These are phyloP conservation scores for Pilobolus umbonatus DNA, from an alignment of 192 early-diverging fungal species.

Conservation along the genomic window DNA sequence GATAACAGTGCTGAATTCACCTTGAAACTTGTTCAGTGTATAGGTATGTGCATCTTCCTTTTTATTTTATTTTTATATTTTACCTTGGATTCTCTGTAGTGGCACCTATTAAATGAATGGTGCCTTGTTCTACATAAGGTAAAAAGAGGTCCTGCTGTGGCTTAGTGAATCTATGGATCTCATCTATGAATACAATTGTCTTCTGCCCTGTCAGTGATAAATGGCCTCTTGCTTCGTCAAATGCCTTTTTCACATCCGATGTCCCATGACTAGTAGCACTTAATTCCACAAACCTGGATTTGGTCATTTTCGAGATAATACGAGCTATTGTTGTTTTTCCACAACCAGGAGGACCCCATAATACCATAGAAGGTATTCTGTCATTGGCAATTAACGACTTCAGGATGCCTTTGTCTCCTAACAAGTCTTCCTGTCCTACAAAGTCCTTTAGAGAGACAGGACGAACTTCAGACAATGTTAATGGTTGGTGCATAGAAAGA, in stretches of 20 bases:
- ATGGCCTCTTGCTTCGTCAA: slow-evolving; percentile 64
- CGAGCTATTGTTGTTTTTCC: slow-evolving; percentile 35
- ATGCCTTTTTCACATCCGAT: slow-evolving; percentile 60
- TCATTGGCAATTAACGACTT: slow-evolving; percentile 61
- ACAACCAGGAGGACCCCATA: slow-evolving; percentile 56
- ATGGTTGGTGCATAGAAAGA: background rate
- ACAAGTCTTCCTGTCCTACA: slow-evolving; percentile 65
- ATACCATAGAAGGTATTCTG: slow-evolving; percentile 67
- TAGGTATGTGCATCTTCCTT: background rate
- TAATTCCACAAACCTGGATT: slow-evolving; percentile 44
- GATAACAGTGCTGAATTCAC: slow-evolving; percentile 78
- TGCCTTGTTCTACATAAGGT: slow-evolving; percentile 71
- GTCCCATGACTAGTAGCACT: slow-evolving; percentile 52
- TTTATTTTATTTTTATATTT: background rate
- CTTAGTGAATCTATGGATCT: slow-evolving; percentile 88
- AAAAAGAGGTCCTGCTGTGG: slow-evolving; percentile 85
- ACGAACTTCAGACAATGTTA: slow-evolving; percentile 31
- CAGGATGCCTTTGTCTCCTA: slow-evolving; percentile 62
- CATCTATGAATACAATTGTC: slow-evolving; percentile 81
- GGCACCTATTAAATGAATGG: slow-evolving; percentile 63
- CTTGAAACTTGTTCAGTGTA: slow-evolving; percentile 45
- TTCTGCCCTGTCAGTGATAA: slow-evolving; percentile 49
- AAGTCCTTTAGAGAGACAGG: slow-evolving; percentile 59
- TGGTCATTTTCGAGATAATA: slow-evolving; percentile 46
- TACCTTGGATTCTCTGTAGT: slow-evolving; percentile 75